Evolutionary conservation across 352 stramenopile genomes (phyloP).

Genomic region (Thraustochytrium striatum): DNA sequence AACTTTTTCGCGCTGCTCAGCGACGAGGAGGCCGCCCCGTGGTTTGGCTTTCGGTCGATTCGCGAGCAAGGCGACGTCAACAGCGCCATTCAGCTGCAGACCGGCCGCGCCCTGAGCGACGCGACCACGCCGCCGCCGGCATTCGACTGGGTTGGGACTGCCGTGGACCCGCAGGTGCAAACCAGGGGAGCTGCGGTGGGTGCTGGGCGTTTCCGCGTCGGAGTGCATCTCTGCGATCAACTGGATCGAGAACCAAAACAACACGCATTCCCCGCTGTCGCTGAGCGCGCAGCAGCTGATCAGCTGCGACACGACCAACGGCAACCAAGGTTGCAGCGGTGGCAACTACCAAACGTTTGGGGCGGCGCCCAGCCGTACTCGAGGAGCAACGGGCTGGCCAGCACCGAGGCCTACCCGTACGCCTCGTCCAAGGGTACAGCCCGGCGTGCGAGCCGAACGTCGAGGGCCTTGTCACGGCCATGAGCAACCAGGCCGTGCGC

Average conservation of each 20-base stretch:
- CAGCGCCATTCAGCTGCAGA: no score
- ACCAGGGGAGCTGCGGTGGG: no score
- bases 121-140: no score
- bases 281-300: constrained; percentile 69
- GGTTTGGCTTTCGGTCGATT: no score
- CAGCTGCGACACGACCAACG: constrained; percentile 60
- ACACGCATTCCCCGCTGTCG: constrained; percentile 47
- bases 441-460: constrained; percentile 41
- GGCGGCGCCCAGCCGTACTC: constrained; percentile 60
- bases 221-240: constrained; percentile 52
- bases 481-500: neutral
- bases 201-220: constrained; percentile 58
- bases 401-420: constrained; percentile 34
- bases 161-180: no score
- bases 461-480: neutral
- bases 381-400: constrained; percentile 51
- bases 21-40: no score
- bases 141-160: no score
- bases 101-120: no score
- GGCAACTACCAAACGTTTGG: constrained; percentile 62
- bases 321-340: constrained; percentile 61
- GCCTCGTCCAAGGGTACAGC: constrained; percentile 50
- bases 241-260: constrained; percentile 49
- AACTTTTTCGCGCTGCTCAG: no score
- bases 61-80: no score